These are phyloP conservation scores for Dendrothele bispora DNA, from an alignment of 768 basidiomycete species.

Conservation along the genomic window DNA sequence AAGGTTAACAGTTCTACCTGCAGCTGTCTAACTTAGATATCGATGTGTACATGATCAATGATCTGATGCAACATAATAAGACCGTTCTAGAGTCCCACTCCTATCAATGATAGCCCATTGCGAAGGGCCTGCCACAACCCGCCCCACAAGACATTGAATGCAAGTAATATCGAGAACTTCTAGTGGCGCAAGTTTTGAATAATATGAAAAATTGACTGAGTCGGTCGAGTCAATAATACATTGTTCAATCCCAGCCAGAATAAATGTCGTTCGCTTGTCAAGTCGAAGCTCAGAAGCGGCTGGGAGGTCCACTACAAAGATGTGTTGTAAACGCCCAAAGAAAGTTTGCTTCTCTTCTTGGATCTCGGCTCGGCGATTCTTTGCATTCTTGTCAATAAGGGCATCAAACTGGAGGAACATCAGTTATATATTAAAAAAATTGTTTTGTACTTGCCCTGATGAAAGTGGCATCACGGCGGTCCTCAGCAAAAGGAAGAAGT, in stretches of 20 bases:
- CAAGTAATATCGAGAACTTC: constrained; percentile 23
- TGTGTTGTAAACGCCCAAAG: constrained; percentile 31
- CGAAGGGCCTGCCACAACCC: too few species aligned
- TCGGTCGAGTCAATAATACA: constrained; percentile 8
- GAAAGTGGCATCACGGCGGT: constrained; percentile 31
- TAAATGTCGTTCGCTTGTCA: constrained; percentile 18
- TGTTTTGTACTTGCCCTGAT: constrained; percentile 24
- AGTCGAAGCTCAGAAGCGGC: not conserved
- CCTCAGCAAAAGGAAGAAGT: constrained; percentile 15
- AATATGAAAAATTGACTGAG: constrained; percentile 19
- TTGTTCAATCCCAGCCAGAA: constrained; percentile 22
- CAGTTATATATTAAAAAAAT: not conserved
- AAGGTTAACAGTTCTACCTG: too few species aligned
- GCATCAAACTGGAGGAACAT: constrained; percentile 27
- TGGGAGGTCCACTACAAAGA: constrained; percentile 21
- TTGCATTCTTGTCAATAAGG: constrained; percentile 27
- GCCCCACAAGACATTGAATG: constrained; percentile 23
- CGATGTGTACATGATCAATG: too few species aligned
- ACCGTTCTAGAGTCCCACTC: too few species aligned
- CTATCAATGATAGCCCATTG: too few species aligned
- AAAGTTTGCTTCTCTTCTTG: constrained; percentile 18
- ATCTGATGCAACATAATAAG: too few species aligned
- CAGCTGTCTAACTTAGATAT: too few species aligned
- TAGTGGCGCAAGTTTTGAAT: constrained; percentile 9
- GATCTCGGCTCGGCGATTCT: not conserved